Evolutionary conservation across 768 basidiomycete genomes (phyloP).

Genomic region (Hemileccinum rubropunctum): DNA sequence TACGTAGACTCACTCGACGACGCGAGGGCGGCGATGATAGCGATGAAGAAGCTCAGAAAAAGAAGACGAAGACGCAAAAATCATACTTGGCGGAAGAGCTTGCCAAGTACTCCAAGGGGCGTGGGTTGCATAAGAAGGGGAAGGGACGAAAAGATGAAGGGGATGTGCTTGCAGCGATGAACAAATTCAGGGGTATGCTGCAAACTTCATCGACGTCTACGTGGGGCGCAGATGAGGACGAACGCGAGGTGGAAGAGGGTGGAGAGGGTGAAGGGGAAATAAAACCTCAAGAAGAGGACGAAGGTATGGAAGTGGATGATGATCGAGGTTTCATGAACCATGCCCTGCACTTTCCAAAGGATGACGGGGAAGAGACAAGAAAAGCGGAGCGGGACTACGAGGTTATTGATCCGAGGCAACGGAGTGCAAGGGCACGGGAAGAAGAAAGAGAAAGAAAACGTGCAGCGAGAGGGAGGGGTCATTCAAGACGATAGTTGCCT

Average conservation of each 20-base stretch:
- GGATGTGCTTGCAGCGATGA: constrained; percentile 65
- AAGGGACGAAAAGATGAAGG: constrained; percentile 69
- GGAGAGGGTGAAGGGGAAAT: constrained; percentile 17
- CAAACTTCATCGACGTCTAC: constrained; percentile 39
- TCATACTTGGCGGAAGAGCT: constrained; percentile 82
- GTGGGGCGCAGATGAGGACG: constrained; percentile 25
- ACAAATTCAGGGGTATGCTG: constrained; percentile 69
- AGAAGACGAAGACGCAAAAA: constrained; percentile 55
- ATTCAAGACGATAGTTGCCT: constrained; percentile 21
- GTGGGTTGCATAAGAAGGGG: constrained; percentile 53
- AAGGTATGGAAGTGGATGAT: constrained; percentile 72
- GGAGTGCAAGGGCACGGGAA: constrained; percentile 71
- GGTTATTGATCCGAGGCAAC: constrained; percentile 79
- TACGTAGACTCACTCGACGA: constrained; percentile 70
- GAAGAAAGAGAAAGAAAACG: constrained; percentile 71
- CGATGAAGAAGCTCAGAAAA: constrained; percentile 56
- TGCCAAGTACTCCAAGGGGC: constrained; percentile 71
- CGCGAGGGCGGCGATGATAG: constrained; percentile 57
- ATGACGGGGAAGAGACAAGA: constrained; percentile 65
- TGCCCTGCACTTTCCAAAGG: constrained; percentile 73
- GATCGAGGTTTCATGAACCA: constrained; percentile 76
- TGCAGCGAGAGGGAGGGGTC: constrained; percentile 24
- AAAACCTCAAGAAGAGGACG: constrained; percentile 36
- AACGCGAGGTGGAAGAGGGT: constrained; percentile 13
- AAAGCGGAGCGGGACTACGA: constrained; percentile 87